Base-by-base conservation (phyloP, 2,329 filamentous ascomycete genomes). In the Sphaceloma murrayae region DNA sequence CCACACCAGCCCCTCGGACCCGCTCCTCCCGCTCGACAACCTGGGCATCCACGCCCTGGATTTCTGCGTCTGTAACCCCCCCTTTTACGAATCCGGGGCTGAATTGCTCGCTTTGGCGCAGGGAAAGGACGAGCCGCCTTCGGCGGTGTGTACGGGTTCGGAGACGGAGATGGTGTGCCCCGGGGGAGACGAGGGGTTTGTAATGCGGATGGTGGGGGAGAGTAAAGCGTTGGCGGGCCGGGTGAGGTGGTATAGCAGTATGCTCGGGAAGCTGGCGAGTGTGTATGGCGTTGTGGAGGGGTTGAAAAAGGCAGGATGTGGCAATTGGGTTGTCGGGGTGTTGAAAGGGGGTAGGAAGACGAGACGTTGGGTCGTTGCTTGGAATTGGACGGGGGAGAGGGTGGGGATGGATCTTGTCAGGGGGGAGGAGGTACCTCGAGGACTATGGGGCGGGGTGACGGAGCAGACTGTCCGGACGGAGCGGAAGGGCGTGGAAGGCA, bases 11-110 rank as follows among this genome's bases (percentile, higher is more conserved):
- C 53, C 66, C 0, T 57, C 65, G 0, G 74, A 73, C 26, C 54
- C 66, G 0, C 64, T 95, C 1, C 70, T 96, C 4, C 79, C 82
- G 0, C 57, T 86, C 0, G 67, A 77, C 29, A 68, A 69, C 0
- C 56, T 79, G 1, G 62, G 60, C 16, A 58, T 74, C n/a, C 49
- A 56, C 7, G 70, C 67, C 2, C 68, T 94, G 32, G 80, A 89
- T 58, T 95, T 96, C 59, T 78, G 77, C 47, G 93, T 96, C 78
- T 89, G 82, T 51, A 98, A 98, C 53, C 91, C 91, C 0, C 91
- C 91, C 0, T 98, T 98, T 65, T 96, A 95, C 66, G 62, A n/a
- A n/a, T n/a, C n/a, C n/a, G n/a, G n/a, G n/a, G n/a, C n/a, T n/a
- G n/a, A n/a, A n/a, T n/a, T n/a, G n/a, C n/a, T n/a, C n/a, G n/a